Evolutionary conservation across 495 filamentous ascomycete genomes (phyloP), one percentile per base, ranked within the genome.

Genomic region (Trichoderma gamsii): DNA sequence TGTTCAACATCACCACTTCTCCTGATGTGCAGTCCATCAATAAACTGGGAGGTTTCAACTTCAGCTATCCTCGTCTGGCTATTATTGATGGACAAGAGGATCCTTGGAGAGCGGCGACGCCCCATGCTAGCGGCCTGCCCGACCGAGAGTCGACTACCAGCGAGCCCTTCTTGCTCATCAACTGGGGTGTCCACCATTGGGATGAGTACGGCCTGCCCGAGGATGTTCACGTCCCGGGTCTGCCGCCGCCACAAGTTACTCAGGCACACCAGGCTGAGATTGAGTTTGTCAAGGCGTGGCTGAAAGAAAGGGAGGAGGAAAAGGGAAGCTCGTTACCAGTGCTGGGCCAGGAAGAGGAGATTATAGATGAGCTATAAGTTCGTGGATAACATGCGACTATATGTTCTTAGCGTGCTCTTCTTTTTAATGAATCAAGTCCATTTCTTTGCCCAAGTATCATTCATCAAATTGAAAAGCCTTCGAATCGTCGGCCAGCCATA

Each of bases 161-260:
- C 23, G 79, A 89, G 76, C 89, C 90, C 5, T 86, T 87, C 68
- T 78, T 89, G 29, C 72, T 90, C 66, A 88, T 92, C 66, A 76
- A 79, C n/a, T 82, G 79, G 0, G 86, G 79, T 0, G 87, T 89
- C 61, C 88, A 91, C 75, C 87, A 90, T 76, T 90, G 85, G 86
- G 89, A 90, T 74, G 85, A 90, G 82, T 89, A 90, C 73, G 88
- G 87, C 11, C 65, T 89, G 56, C 87, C 87, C 63, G 76, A 79
- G 4, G 88, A 89, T 69, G 79, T 89, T 78, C 86, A 83, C 5
- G 81, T 73, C 15, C 63, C 79, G 4, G 76, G 76, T 1, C 68
- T 86, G 64, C 87, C 87, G 23, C 89, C 89, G 1, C 65, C 68
- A 5, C 76, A 81, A 49, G 81, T 91, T 3, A 74, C 71, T 27